Percentiles rank a stretch among this genome's conserved stretches.
phyloP scores from a whole-genome alignment of 768 basidiomycete species.

The Botryobasidium botryosum region DNA sequence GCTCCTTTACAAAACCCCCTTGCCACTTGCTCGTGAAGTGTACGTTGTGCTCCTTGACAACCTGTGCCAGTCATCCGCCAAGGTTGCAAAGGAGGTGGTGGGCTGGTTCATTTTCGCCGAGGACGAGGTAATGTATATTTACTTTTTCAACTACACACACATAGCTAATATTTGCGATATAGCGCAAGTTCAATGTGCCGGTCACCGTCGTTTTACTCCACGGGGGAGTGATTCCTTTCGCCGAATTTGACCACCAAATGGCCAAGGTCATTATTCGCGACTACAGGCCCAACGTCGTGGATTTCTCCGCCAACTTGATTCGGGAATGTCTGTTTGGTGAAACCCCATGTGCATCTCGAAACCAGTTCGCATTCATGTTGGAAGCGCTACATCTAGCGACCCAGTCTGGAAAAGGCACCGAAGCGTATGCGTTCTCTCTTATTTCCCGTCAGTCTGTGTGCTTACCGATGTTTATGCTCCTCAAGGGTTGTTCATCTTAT shows the following conservation, averaged over 20 bases:
- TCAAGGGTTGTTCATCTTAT: slow-evolving; percentile 51
- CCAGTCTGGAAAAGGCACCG: slow-evolving; percentile 61
- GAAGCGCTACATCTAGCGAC: slow-evolving; percentile 64
- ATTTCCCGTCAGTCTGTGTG: not conserved
- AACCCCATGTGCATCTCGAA: slow-evolving; percentile 50
- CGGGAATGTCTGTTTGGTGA: slow-evolving; percentile 74
- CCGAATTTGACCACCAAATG: slow-evolving; percentile 75
- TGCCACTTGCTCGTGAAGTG: slow-evolving; percentile 78
- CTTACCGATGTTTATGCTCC: slow-evolving; percentile 2
- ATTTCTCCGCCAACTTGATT: slow-evolving; percentile 68
- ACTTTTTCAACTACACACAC: not conserved
- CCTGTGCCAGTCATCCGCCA: slow-evolving; percentile 73
- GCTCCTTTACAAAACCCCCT: slow-evolving; percentile 75
- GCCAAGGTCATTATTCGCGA: slow-evolving; percentile 72
- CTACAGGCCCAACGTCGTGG: slow-evolving; percentile 56
- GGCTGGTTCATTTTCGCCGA: slow-evolving; percentile 94
- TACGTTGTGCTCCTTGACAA: slow-evolving; percentile 82
- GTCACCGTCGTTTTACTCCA: slow-evolving; percentile 82
- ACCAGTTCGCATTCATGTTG: slow-evolving; percentile 61
- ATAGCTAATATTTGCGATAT: too few species aligned
- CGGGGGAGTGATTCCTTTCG: slow-evolving; percentile 59
- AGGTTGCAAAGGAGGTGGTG: slow-evolving; percentile 91
- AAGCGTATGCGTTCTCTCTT: slow-evolving; percentile 41
- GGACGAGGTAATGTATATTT: slow-evolving; percentile 55
- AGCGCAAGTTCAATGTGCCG: slow-evolving; percentile 94